Conservation (phyloP, 2,329 filamentous ascomycete genomes). For the Hypoxylon sp. region DNA sequence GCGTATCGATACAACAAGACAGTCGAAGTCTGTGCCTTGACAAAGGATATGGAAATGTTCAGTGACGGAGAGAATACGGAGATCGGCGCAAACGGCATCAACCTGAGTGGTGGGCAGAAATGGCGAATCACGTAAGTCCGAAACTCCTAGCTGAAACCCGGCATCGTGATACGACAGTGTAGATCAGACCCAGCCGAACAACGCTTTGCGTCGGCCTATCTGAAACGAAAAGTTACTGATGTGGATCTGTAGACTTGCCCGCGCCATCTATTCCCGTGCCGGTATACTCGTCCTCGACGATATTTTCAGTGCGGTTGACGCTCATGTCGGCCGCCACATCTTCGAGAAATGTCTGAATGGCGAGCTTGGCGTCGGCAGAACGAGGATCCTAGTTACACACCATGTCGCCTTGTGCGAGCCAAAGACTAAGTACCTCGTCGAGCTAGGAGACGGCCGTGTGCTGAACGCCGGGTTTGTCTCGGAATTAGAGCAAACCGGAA, state of each 20-base stretch:
- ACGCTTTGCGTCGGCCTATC: neutral
- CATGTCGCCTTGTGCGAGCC: slow-evolving; percentile 80
- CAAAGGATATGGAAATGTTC: slow-evolving; percentile 82
- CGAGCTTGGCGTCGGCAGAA: slow-evolving; percentile 76
- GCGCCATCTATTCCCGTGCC: slow-evolving; percentile 84
- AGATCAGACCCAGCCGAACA: neutral
- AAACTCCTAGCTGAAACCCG: neutral
- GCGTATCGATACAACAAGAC: slow-evolving; percentile 79
- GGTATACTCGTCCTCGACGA: slow-evolving; percentile 85
- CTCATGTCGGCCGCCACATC: slow-evolving; percentile 83
- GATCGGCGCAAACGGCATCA: slow-evolving; percentile 87
- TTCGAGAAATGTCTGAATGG: slow-evolving; percentile 83
- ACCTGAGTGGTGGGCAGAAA: slow-evolving; percentile 85
- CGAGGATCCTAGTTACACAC: slow-evolving; percentile 84
- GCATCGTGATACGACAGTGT: neutral
- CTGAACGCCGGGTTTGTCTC: slow-evolving; percentile 75
- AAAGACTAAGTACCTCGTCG: slow-evolving; percentile 80
- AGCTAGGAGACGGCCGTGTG: slow-evolving; percentile 77
- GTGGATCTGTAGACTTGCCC: slow-evolving; percentile 67
- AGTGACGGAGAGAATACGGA: slow-evolving; percentile 83
- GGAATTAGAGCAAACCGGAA: slow-evolving; percentile 73
- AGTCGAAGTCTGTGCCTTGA: slow-evolving; percentile 78
- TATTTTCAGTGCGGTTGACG: slow-evolving; percentile 86
- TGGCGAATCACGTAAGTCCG: slow-evolving; percentile 76
- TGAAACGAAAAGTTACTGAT: slow-evolving; percentile 31